A percentile compares a stretch with the other conserved stretches of the same genome.
These are phyloP conservation scores for Aspergillus saccharolyticus DNA, from an alignment of 495 filamentous ascomycete genomes.

Conservation along the genomic window DNA sequence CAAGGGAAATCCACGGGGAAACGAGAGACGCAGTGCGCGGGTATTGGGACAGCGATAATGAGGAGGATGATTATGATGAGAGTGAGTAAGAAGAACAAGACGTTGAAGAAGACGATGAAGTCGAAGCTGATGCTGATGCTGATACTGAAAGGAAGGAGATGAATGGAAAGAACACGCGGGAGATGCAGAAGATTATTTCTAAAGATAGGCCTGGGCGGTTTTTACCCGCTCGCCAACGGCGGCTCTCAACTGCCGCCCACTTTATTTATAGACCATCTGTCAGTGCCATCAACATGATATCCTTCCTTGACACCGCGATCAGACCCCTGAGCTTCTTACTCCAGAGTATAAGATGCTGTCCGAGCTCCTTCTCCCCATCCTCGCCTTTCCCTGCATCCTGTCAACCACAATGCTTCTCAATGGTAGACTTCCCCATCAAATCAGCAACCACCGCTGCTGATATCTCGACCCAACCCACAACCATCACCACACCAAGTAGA, in stretches of 20 bases:
- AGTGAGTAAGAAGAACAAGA: no score
- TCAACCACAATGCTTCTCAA: background rate
- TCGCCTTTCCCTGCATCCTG: background rate
- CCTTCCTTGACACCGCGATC: no score
- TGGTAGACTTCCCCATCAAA: no score
- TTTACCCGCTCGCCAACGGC: slow-evolving; percentile 3
- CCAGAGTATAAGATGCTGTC: background rate
- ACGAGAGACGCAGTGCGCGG: background rate
- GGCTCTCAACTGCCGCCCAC: slow-evolving; percentile 2
- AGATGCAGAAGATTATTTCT: slow-evolving; percentile 31
- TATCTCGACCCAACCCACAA: no score
- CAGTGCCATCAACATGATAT: no score
- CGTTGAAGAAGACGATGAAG: no score
- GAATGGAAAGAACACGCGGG: slow-evolving; percentile 21
- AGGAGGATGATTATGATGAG: background rate
- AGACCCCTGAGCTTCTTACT: background rate
- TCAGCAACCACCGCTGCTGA: background rate
- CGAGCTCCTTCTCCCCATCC: background rate
- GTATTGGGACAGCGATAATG: no score
- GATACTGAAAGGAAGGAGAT: slow-evolving; percentile 9
- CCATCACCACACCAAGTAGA: no score
- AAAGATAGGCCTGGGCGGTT: slow-evolving; percentile 27
- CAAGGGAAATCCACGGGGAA: background rate
- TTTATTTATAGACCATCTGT: background rate
- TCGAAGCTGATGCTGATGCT: slow-evolving; percentile 4